Conservation (phyloP, 1,139 yeast species). For the Suhomyces coccinellae region DNA sequence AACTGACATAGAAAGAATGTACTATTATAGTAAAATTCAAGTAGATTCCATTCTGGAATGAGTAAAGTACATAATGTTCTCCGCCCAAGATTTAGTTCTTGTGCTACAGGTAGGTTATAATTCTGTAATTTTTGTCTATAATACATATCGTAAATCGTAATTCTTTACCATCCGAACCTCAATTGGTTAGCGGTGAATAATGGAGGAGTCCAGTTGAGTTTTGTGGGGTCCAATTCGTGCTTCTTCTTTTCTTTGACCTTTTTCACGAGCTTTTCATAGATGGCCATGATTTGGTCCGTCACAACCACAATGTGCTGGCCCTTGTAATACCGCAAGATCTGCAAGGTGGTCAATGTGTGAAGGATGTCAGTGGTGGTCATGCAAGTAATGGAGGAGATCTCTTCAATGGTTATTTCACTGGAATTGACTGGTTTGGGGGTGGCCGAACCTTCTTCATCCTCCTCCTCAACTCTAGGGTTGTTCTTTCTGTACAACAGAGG, state of each 20-base stretch:
- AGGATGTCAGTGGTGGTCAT: slow-evolving; percentile 96
- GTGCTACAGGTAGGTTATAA: too few relatives aligned
- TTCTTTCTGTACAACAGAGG: slow-evolving; percentile 43
- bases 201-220: slow-evolving; percentile 91
- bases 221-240: slow-evolving; percentile 72
- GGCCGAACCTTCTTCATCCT: slow-evolving; percentile 28
- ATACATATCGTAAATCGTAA: slow-evolving; percentile 8
- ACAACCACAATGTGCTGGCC: slow-evolving; percentile 94
- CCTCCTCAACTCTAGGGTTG: slow-evolving; percentile 31
- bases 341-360: slow-evolving; percentile 88
- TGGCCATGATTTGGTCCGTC: slow-evolving; percentile 77
- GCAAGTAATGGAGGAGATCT: slow-evolving; percentile 78
- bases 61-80: too few relatives aligned
- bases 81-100: too few relatives aligned
- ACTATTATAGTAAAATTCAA: too few relatives aligned
- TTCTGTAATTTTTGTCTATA: neutral
- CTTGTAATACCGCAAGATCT: slow-evolving; percentile 86
- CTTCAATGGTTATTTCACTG: slow-evolving; percentile 86
- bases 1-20: too few relatives aligned
- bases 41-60: too few relatives aligned
- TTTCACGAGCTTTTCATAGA: slow-evolving; percentile 71
- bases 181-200: slow-evolving; percentile 93
- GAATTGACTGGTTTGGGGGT: slow-evolving; percentile 16
- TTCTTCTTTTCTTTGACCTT: slow-evolving; percentile 62
- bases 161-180: slow-evolving; percentile 82